A percentile compares a stretch with the other conserved stretches of the same genome.
Evolutionary conservation across 2,329 filamentous ascomycete genomes (phyloP).

Genomic region (Colletotrichum tropicale): DNA sequence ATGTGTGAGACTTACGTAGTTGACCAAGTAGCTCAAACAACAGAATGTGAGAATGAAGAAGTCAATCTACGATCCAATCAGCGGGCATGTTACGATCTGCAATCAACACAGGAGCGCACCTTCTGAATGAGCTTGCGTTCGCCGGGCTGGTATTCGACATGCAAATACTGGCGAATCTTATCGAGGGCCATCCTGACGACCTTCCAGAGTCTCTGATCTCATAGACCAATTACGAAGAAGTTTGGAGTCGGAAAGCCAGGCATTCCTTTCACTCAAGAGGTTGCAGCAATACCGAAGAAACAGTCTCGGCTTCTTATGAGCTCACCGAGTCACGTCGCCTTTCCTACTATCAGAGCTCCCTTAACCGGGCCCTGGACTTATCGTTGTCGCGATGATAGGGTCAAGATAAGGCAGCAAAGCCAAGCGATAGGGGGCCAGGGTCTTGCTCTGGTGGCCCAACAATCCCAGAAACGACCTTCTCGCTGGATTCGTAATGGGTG

Average conservation of each 20-base stretch:
- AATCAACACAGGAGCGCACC: constrained; percentile 33
- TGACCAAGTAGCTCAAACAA: constrained; percentile 61
- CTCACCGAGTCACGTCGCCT: not conserved
- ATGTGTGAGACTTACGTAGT: constrained; percentile 46
- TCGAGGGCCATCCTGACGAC: not conserved
- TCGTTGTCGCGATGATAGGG: not conserved
- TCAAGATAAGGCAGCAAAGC: constrained; percentile 8
- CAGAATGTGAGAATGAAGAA: constrained; percentile 70
- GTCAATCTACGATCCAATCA: constrained; percentile 36
- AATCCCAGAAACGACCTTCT: no score
- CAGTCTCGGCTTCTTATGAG: not conserved
- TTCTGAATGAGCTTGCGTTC: constrained; percentile 56
- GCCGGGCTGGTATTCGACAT: constrained; percentile 36
- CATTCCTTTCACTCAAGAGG: not conserved
- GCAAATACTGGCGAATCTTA: constrained; percentile 35
- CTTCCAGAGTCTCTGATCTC: not conserved
- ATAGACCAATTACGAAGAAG: not conserved
- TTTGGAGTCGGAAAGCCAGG: not conserved
- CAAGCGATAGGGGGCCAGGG: not conserved
- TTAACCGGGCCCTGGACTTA: not conserved
- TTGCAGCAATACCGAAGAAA: not conserved
- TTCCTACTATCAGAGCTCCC: not conserved
- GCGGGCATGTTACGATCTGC: not conserved
- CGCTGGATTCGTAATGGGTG: not conserved
- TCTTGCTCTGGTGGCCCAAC: not conserved